Conservation (phyloP, 768 basidiomycete species). For the Calocera cornea region DNA sequence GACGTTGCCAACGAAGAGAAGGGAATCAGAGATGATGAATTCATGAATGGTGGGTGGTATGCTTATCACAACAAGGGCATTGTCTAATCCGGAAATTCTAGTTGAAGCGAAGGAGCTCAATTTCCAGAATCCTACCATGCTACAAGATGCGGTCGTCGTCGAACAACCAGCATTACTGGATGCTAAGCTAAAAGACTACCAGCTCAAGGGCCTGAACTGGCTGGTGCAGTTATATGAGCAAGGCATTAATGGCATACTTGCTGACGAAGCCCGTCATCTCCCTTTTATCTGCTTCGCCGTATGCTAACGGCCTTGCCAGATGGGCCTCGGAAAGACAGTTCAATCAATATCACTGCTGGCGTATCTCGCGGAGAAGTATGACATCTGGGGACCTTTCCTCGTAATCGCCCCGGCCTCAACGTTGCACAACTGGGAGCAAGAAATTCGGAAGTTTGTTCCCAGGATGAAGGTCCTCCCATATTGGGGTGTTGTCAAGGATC, state of each 20-base stretch:
- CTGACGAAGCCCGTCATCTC: conserved; percentile 85
- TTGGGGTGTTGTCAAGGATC: conserved; percentile 96
- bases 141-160: conserved; percentile 72
- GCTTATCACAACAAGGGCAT: background rate
- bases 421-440: conserved; percentile 98
- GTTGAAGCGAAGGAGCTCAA: conserved; percentile 96
- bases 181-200: conserved; percentile 95
- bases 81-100: conserved; percentile 20
- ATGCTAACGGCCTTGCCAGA: background rate
- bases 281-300: conserved; percentile 14
- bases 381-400: conserved; percentile 98
- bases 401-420: conserved; percentile 97
- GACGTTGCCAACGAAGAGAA: conserved; percentile 44
- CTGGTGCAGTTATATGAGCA: conserved; percentile 94
- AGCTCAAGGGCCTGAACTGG: conserved; percentile 96
- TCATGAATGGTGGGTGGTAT: background rate
- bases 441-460: conserved; percentile 90
- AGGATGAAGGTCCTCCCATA: conserved; percentile 88
- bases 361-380: conserved; percentile 90
- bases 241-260: conserved; percentile 97
- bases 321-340: conserved; percentile 52
- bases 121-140: conserved; percentile 94
- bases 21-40: conserved; percentile 32
- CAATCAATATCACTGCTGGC: conserved; percentile 94
- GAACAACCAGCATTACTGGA: conserved; percentile 91